Evolutionary conservation across 2,329 filamentous ascomycete genomes (phyloP).

Genomic region (Fusarium concolor): DNA sequence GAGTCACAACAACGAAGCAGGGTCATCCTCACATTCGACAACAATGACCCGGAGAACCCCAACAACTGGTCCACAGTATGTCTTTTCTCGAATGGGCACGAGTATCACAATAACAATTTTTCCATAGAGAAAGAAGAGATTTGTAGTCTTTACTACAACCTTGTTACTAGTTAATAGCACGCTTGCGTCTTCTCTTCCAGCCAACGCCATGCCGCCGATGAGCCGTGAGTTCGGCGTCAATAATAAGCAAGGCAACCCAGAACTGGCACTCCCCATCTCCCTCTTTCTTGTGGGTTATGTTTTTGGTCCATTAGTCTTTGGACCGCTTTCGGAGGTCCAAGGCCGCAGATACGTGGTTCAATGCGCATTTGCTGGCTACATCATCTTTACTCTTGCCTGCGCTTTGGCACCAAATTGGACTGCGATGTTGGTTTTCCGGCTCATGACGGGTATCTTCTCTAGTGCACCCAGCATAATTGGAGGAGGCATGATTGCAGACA

Average conservation of each 20-base stretch:
- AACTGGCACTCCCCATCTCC: slow-evolving; percentile 5
- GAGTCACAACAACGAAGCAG: not conserved
- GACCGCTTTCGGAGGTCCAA: slow-evolving; percentile 56
- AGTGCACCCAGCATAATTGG: slow-evolving; percentile 57
- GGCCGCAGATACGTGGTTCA: slow-evolving; percentile 58
- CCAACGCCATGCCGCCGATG: slow-evolving; percentile 8
- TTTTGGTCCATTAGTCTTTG: slow-evolving; percentile 55
- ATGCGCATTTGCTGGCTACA: slow-evolving; percentile 59
- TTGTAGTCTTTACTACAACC: slow-evolving; percentile 12
- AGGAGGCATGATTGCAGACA: slow-evolving; percentile 59
- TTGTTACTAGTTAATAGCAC: slow-evolving; percentile 11
- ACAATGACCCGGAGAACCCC: not conserved
- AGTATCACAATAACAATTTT: not conserved
- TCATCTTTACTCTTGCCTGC: slow-evolving; percentile 55
- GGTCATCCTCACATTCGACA: not conserved
- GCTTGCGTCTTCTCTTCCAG: slow-evolving; percentile 5
- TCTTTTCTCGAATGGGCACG: fast-evolving
- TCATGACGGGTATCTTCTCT: slow-evolving; percentile 54
- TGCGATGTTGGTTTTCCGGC: slow-evolving; percentile 57
- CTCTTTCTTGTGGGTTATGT: slow-evolving; percentile 10
- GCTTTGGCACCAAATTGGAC: slow-evolving; percentile 57
- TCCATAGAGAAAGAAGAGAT: slow-evolving; percentile 3
- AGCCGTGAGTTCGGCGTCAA: slow-evolving; percentile 1
- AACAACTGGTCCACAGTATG: slow-evolving; percentile 18
- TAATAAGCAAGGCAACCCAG: slow-evolving; percentile 3